Base-by-base conservation (phyloP, 148 eudicot species). In the Vaccinium macrocarpon region DNA sequence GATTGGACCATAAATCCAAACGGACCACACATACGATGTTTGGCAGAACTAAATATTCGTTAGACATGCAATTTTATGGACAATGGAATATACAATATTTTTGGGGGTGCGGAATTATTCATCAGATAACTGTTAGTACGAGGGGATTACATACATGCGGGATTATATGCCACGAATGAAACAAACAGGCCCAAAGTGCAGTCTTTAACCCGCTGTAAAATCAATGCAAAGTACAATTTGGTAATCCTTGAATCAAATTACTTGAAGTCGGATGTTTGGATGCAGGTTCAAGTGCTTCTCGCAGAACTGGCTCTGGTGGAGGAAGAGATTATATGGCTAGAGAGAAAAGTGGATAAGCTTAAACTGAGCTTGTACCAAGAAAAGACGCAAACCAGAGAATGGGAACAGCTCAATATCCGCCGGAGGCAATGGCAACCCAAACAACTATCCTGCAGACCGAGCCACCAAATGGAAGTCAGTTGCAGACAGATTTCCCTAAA, bases 251-350 rank as follows among this genome's bases (percentile, higher is more conserved):
- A 46, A 46, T 25, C 5, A 10, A 72, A 72, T 35, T 27, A 32
- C 53, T 21, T 46, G 56, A 74, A 42, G 49, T 1, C 49, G 80
- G 42, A 25, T 59, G 55, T 5, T 46, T 62, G 42, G 79, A 38
- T 83, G 86, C 91, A 97, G 98, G 92, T 92, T 51, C 90, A 90
- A 84, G 89, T 64, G 80, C 97, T 97, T 42, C 87, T 95, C 42
- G 90, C 92, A 82, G 99, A 97, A 83, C 64, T 97, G 70, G 91
- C 92, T 21, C 74, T 84, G 82, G 91, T 91, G 52, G 99, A 97
- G 86, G 93, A 92, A 83, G 96, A 97, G 85, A 95, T 97, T 5
- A 61, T 46, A 29, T 92, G 91, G 93, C 87, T 97, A 48, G 99
- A 95, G 88, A 88, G 88, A 57, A 95, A 87, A 80, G 83, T 90